phyloP scores from a whole-genome alignment of 306 rosid species.

The Bauhinia variegata region DNA sequence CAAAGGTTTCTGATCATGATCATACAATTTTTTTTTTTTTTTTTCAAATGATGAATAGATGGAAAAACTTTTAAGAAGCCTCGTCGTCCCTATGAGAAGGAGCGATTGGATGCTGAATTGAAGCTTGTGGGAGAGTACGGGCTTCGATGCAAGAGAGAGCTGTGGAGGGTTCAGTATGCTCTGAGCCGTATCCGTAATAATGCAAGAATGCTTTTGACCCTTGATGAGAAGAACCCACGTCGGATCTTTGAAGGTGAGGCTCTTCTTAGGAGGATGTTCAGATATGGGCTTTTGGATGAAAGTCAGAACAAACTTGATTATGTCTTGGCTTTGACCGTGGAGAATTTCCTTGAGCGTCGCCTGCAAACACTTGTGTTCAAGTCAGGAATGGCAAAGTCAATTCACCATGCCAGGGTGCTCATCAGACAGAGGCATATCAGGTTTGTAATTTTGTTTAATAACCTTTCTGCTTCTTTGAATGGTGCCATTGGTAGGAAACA shows the following conservation, averaged over 20 bases:
- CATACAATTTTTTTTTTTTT: too few species aligned
- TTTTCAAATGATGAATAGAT: slow-evolving; percentile 31
- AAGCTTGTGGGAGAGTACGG: slow-evolving; percentile 63
- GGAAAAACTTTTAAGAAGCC: slow-evolving; percentile 76
- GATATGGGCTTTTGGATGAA: slow-evolving; percentile 58
- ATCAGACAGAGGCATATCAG: too few species aligned
- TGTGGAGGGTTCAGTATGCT: too few species aligned
- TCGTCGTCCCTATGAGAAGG: slow-evolving; percentile 71
- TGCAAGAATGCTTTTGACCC: too few species aligned
- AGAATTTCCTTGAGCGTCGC: slow-evolving; percentile 63
- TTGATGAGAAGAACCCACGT: too few species aligned
- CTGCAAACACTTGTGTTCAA: slow-evolving; percentile 60
- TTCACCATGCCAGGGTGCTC: slow-evolving; percentile 65
- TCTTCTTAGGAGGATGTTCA: slow-evolving; percentile 54
- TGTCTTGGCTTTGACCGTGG: slow-evolving; percentile 62
- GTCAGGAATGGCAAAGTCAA: slow-evolving; percentile 66
- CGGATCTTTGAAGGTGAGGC: slow-evolving; percentile 67
- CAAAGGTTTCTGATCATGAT: too few species aligned
- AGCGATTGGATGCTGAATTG: slow-evolving; percentile 60
- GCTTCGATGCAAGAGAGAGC: too few species aligned
- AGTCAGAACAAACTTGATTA: slow-evolving; percentile 62
- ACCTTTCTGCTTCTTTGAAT: too few species aligned
- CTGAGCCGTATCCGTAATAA: too few species aligned
- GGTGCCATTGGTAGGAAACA: too few species aligned
- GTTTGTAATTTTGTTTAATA: too few species aligned